Conservation (phyloP, 2,329 filamentous ascomycete species). For the Tolypocladium sp. region DNA sequence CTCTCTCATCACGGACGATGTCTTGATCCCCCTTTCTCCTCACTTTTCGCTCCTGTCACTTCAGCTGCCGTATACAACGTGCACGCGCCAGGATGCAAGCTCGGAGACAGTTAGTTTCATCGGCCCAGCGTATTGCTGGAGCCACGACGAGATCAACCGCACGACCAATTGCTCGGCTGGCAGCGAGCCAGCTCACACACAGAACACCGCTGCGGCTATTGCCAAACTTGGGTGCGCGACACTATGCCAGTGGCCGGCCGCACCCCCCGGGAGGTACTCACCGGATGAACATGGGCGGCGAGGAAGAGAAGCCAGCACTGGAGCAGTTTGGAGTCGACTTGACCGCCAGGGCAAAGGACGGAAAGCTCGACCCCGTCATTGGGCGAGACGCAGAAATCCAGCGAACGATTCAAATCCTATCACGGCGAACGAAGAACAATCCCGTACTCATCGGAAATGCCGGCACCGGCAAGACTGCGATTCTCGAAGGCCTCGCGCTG, state of each 20-base stretch:
- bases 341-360: constrained; percentile 73
- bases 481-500: constrained; percentile 81
- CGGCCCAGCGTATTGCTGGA: constrained; percentile 27
- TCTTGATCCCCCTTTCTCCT: not conserved
- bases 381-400: constrained; percentile 88
- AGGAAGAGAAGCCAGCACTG: constrained; percentile 72
- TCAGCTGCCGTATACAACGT: not conserved
- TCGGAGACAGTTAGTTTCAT: constrained; percentile 27
- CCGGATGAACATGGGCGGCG: constrained; percentile 78
- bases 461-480: constrained; percentile 89
- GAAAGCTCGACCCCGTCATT: constrained; percentile 93
- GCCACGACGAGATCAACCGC: constrained; percentile 17
- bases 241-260: constrained; percentile 63
- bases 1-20: not conserved
- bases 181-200: constrained; percentile 11
- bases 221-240: constrained; percentile 33
- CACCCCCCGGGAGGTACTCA: constrained; percentile 89
- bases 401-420: constrained; percentile 87
- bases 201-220: constrained; percentile 18
- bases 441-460: constrained; percentile 88
- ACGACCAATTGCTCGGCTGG: constrained; percentile 17
- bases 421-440: constrained; percentile 89
- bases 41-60: not conserved
- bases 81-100: constrained; percentile 28
- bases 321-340: constrained; percentile 90